Evolutionary conservation across 2,329 filamentous ascomycete genomes (phyloP).

Genomic region (Periglandula ipomoeae): DNA sequence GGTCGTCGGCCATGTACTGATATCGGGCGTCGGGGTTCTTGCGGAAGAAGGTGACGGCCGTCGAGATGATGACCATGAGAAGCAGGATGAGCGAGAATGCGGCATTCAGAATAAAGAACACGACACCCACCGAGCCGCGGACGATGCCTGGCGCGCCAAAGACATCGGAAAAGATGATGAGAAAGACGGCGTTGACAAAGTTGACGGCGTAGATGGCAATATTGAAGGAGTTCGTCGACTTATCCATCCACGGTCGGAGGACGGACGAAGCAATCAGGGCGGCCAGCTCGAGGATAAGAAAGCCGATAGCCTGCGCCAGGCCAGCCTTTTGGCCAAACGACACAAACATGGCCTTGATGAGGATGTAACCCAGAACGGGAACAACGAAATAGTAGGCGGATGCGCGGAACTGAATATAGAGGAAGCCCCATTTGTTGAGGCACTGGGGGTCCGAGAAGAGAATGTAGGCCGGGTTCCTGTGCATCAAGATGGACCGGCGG

Average conservation of each 20-base stretch:
- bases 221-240: constrained; percentile 93
- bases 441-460: constrained; percentile 86
- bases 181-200: constrained; percentile 80
- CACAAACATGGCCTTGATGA: constrained; percentile 85
- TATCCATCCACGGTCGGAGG: constrained; percentile 95
- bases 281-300: constrained; percentile 71
- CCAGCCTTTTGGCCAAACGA: constrained; percentile 64
- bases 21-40: constrained; percentile 92
- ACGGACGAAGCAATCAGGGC: constrained; percentile 70
- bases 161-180: constrained; percentile 77
- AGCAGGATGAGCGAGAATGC: constrained; percentile 73
- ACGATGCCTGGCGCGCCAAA: constrained; percentile 78
- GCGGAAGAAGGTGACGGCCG: constrained; percentile 61
- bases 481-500: constrained; percentile 51
- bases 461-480: constrained; percentile 85
- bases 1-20: constrained; percentile 90
- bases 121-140: constrained; percentile 76
- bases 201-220: constrained; percentile 83
- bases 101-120: constrained; percentile 82
- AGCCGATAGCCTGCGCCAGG: constrained; percentile 69
- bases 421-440: constrained; percentile 94
- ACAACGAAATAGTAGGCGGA: constrained; percentile 93
- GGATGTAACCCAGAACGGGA: constrained; percentile 63
- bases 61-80: constrained; percentile 60
- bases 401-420: constrained; percentile 92